Percentiles rank a stretch among this genome's conserved stretches.
Conservation (phyloP, 306 rosid species). For the Sphenostylis stenocarpa region DNA sequence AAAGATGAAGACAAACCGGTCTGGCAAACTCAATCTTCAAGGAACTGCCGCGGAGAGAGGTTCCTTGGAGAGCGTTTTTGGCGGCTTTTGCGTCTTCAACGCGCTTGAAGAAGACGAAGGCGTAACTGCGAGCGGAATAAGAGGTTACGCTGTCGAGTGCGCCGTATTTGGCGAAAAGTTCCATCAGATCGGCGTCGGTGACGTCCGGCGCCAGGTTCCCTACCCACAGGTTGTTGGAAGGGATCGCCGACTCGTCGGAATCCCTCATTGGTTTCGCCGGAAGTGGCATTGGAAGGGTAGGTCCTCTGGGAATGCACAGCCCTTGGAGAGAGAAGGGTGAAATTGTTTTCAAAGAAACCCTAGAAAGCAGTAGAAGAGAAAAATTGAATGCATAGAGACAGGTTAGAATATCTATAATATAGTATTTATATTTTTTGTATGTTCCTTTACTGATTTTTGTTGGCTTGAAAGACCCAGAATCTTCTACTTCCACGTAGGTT, state of each 20-base stretch:
- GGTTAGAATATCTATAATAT: neutral
- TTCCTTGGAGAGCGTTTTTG: conserved; percentile 73
- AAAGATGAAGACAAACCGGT: conserved; percentile 89
- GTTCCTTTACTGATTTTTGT: too few relatives aligned
- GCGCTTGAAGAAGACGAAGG: conserved; percentile 80
- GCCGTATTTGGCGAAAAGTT: conserved; percentile 73
- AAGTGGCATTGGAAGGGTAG: conserved; percentile 59
- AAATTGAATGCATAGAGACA: neutral
- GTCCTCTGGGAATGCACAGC: neutral
- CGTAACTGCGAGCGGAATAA: conserved; percentile 81
- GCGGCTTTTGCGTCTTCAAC: conserved; percentile 92
- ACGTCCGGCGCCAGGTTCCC: conserved; percentile 84
- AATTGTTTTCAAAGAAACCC: conserved; percentile 28
- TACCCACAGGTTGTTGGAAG: conserved; percentile 89
- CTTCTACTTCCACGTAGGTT: too few relatives aligned
- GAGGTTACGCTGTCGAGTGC: conserved; percentile 86
- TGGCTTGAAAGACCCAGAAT: too few relatives aligned
- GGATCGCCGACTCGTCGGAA: conserved; percentile 50
- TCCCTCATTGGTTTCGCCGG: conserved; percentile 51
- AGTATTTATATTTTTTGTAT: neutral
- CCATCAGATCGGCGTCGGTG: conserved; percentile 75
- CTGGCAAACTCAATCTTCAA: conserved; percentile 90
- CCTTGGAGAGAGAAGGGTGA: neutral
- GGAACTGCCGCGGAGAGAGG: conserved; percentile 55
- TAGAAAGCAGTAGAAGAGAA: neutral